Conservation (phyloP, 352 stramenopile species). For the Globisporangium acanthophoron region DNA sequence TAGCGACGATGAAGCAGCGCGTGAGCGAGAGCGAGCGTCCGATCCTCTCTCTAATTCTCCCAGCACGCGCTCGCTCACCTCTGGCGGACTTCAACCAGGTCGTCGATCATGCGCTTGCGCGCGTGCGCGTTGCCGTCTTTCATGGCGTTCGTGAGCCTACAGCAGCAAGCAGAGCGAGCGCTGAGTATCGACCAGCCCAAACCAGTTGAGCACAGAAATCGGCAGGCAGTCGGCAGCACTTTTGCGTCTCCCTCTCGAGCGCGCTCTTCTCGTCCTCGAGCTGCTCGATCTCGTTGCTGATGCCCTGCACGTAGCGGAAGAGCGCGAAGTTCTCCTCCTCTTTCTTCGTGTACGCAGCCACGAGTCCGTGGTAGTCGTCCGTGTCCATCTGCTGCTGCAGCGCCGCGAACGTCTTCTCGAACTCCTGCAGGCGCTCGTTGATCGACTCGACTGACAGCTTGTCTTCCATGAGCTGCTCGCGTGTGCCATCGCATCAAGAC, state of each 20-base stretch:
- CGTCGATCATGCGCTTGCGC: constrained; percentile 67
- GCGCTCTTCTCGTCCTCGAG: constrained; percentile 72
- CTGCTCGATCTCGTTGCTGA: constrained; percentile 77
- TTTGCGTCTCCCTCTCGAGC: constrained; percentile 53
- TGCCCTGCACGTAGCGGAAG: constrained; percentile 75
- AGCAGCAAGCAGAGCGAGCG: neutral
- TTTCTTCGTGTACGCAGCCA: constrained; percentile 57
- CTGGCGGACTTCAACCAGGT: constrained; percentile 64
- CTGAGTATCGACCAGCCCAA: no score
- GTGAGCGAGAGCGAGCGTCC: no score
- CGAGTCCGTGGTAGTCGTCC: constrained; percentile 54
- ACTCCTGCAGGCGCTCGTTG: constrained; percentile 69
- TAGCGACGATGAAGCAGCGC: no score
- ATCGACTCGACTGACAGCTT: constrained; percentile 63
- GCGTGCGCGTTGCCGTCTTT: constrained; percentile 61
- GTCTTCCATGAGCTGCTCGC: constrained; percentile 52
- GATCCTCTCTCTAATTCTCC: no score
- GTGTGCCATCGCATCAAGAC: no score
- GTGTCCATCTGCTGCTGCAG: constrained; percentile 64
- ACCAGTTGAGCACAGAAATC: no score
- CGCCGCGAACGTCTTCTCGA: constrained; percentile 55
- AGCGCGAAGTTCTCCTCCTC: constrained; percentile 81
- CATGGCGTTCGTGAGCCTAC: constrained; percentile 50
- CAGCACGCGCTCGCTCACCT: constrained; percentile 45
- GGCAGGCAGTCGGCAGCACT: constrained; percentile 25